A percentile compares a stretch with the other conserved stretches of the same genome.
phyloP scores from a whole-genome alignment of 23 red algal genomes.

The Gracilaria domingensis region DNA sequence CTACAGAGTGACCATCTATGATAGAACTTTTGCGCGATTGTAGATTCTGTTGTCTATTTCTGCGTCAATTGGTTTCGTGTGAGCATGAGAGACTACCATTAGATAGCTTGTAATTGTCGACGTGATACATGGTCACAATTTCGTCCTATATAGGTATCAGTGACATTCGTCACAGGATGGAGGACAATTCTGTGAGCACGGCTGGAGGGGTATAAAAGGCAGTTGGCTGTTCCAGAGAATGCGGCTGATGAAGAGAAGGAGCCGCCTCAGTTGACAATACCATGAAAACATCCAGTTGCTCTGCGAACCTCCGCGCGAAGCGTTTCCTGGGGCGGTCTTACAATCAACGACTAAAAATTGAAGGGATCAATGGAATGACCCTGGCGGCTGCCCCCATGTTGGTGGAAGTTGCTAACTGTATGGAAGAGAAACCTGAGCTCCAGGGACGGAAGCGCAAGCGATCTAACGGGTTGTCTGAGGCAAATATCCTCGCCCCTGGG shows the following conservation, averaged over 20 bases:
- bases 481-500: not conserved
- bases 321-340: not conserved
- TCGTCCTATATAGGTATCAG: not conserved
- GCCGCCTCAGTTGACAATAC: not conserved
- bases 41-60: not conserved
- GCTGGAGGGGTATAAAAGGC: not conserved
- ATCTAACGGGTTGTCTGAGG: constrained; percentile 1
- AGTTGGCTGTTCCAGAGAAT: not conserved
- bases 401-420: constrained; percentile 10
- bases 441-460: constrained; percentile 21
- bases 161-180: not conserved
- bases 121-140: not conserved
- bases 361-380: not conserved
- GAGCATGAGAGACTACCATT: not conserved
- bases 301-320: not conserved
- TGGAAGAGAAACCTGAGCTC: not conserved
- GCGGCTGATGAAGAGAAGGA: not conserved
- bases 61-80: not conserved
- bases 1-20: not conserved
- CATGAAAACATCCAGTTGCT: not conserved
- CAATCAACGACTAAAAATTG: not conserved
- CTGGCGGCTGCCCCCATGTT: not conserved
- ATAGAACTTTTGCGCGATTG: not conserved
- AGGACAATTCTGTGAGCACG: not conserved
- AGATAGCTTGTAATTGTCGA: not conserved